Percentiles rank a stretch among this genome's conserved stretches.
These are phyloP conservation scores for Aspergillus sp. DNA, from an alignment of 2,329 filamentous ascomycete species.

Conservation along the genomic window DNA sequence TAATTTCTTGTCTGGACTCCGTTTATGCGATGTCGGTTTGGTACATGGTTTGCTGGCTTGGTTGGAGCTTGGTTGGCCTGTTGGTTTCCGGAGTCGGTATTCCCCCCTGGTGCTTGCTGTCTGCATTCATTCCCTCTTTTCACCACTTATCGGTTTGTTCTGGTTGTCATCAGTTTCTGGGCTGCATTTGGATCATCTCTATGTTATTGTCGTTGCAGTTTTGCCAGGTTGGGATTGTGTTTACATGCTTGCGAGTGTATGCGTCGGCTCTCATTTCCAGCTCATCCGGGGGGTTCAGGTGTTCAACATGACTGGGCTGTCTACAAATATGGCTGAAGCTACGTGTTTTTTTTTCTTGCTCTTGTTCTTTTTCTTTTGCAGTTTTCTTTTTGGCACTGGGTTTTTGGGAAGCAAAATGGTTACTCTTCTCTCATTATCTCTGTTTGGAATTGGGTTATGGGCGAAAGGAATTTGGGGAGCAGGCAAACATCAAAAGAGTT, in stretches of 20 bases:
- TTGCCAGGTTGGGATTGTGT: constrained; percentile 17
- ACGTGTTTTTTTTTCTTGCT: constrained; percentile 2
- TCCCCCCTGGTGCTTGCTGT: constrained; percentile 21
- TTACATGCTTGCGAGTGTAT: constrained; percentile 16
- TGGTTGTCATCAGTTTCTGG: constrained; percentile 3
- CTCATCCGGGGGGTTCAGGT: constrained; percentile 19
- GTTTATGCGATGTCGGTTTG: constrained; percentile 28
- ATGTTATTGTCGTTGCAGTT: constrained; percentile 8
- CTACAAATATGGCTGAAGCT: constrained; percentile 17
- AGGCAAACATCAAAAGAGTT: constrained; percentile 26
- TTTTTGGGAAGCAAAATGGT: constrained; percentile 19
- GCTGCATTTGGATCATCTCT: constrained; percentile 6
- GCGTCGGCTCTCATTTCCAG: constrained; percentile 20
- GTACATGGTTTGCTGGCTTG: constrained; percentile 31
- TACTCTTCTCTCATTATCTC: constrained; percentile 7
- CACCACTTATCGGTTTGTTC: constrained; percentile 2
- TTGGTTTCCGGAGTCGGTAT: constrained; percentile 34
- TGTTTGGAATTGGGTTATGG: constrained; percentile 16
- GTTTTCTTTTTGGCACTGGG: constrained; percentile 5
- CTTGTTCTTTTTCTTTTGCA: constrained; percentile 6
- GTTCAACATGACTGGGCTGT: constrained; percentile 19
- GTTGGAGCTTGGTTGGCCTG: constrained; percentile 27
- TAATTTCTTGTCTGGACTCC: constrained; percentile 20
- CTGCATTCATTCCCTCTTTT: constrained; percentile 18
- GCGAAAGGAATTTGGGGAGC: constrained; percentile 19